phyloP scores from a whole-genome alignment of 805 yeast species.

The Candida lessepsii region DNA sequence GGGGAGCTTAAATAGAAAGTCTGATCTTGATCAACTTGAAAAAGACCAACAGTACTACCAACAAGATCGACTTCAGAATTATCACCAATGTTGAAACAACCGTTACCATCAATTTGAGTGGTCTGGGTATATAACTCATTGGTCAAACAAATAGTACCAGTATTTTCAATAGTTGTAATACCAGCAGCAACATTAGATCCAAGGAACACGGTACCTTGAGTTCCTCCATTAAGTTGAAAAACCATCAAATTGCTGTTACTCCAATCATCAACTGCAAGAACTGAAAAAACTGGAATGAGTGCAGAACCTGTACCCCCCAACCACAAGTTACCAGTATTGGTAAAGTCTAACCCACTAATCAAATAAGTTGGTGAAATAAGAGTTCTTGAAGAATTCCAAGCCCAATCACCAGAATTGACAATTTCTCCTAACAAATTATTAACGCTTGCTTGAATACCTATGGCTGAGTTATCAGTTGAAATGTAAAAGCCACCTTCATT shows the following conservation, averaged over 20 bases:
- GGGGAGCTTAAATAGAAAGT: conserved; percentile 19
- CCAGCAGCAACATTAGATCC: conserved; percentile 7
- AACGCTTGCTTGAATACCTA: conserved; percentile 19
- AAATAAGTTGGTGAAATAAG: conserved; percentile 14
- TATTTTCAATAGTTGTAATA: conserved; percentile 17
- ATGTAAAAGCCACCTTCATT: conserved; percentile 21
- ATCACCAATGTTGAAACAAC: conserved; percentile 20
- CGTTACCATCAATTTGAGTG: conserved; percentile 17
- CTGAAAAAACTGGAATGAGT: conserved; percentile 10
- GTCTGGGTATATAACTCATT: conserved; percentile 18
- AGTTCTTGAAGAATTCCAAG: conserved; percentile 19
- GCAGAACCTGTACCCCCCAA: conserved; percentile 18
- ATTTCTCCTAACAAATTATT: conserved; percentile 9
- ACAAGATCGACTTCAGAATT: conserved; percentile 11
- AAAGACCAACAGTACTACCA: neutral
- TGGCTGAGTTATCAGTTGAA: conserved; percentile 15
- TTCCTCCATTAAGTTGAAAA: conserved; percentile 8
- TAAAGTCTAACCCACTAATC: conserved; percentile 4
- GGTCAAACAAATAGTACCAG: conserved; percentile 25
- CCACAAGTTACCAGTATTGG: conserved; percentile 21
- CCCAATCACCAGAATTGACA: conserved; percentile 15
- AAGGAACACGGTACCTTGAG: conserved; percentile 16
- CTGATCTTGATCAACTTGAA: conserved; percentile 14
- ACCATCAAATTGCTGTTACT: conserved; percentile 16
- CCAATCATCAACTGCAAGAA: conserved; percentile 9